Conservation (phyloP, 352 stramenopile species). For the Phytophthora hybrid region DNA sequence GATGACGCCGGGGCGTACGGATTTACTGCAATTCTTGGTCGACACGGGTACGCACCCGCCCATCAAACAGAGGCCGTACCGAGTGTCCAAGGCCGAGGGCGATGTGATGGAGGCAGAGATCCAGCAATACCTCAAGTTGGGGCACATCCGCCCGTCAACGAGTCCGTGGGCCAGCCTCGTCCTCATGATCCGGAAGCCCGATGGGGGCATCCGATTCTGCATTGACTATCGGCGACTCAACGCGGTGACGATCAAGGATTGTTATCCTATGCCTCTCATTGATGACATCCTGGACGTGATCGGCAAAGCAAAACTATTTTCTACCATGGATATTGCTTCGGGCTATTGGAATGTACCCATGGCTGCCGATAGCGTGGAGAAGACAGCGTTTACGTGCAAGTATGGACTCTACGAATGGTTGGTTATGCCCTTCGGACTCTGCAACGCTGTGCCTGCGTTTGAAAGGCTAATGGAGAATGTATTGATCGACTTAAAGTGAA, state of each 20-base stretch:
- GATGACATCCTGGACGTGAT: conserved; percentile 23
- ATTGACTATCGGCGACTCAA: conserved; percentile 23
- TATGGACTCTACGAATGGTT: conserved; percentile 2
- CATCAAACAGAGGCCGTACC: conserved; percentile 15
- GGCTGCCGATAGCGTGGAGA: neutral
- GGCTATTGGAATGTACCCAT: neutral
- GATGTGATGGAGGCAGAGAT: conserved; percentile 17
- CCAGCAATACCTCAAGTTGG: conserved; percentile 13
- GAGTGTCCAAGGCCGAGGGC: conserved; percentile 11
- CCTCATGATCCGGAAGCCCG: neutral
- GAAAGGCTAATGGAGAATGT: conserved; percentile 19
- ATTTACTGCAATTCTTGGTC: conserved; percentile 12
- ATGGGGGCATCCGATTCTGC: conserved; percentile 18
- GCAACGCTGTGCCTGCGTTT: conserved; percentile 2
- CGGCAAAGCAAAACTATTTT: conserved; percentile 3
- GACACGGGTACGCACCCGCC: conserved; percentile 3
- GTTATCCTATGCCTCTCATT: conserved; percentile 17
- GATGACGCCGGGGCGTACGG: conserved; percentile 3
- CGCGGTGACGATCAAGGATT: conserved; percentile 11
- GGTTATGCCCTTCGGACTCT: conserved; percentile 5
- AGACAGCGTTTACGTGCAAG: conserved; percentile 9
- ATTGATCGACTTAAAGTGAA: conserved; percentile 3
- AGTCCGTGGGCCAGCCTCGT: conserved; percentile 12
- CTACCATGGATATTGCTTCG: conserved; percentile 1
- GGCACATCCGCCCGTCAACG: neutral